Percentiles rank a stretch among this genome's conserved stretches.
phyloP scores from a whole-genome alignment of 2,329 filamentous ascomycete genomes.

The Blastomyces silverae region DNA sequence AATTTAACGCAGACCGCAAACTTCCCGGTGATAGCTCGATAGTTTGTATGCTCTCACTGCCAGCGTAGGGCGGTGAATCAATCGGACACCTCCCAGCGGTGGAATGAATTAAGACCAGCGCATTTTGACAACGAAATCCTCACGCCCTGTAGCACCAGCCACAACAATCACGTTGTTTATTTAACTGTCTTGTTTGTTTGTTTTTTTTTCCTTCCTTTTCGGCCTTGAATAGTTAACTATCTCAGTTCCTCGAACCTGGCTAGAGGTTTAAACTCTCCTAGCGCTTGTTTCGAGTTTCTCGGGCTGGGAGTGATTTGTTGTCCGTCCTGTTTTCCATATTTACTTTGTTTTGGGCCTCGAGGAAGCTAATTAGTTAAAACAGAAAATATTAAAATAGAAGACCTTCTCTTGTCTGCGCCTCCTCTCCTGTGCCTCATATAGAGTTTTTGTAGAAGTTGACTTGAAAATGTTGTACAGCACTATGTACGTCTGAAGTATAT shows the following conservation, averaged over 20 bases:
- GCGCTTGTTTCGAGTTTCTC: background rate
- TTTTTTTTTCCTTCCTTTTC: background rate
- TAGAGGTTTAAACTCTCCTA: background rate
- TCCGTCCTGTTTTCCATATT: background rate
- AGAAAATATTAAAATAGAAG: no score
- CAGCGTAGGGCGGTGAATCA: background rate
- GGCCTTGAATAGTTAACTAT: no score
- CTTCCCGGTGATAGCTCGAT: background rate
- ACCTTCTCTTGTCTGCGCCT: no score
- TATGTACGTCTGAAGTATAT: no score
- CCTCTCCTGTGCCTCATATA: background rate
- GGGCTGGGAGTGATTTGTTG: background rate
- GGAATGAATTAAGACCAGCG: background rate
- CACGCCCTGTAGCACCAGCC: background rate
- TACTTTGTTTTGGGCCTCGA: no score
- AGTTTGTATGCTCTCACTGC: background rate
- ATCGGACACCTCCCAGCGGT: no score
- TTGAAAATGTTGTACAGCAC: background rate
- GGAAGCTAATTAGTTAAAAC: no score
- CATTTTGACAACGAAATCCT: background rate
- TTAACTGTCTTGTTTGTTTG: background rate
- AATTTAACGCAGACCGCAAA: background rate
- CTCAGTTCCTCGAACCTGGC: no score
- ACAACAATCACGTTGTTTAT: constrained; percentile 8
- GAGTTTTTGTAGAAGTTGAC: background rate